Evolutionary conservation across 2,329 filamentous ascomycete species (phyloP), one percentile per base, ranked within the genome.

Genomic region (Pestalotiopsis sp.): DNA sequence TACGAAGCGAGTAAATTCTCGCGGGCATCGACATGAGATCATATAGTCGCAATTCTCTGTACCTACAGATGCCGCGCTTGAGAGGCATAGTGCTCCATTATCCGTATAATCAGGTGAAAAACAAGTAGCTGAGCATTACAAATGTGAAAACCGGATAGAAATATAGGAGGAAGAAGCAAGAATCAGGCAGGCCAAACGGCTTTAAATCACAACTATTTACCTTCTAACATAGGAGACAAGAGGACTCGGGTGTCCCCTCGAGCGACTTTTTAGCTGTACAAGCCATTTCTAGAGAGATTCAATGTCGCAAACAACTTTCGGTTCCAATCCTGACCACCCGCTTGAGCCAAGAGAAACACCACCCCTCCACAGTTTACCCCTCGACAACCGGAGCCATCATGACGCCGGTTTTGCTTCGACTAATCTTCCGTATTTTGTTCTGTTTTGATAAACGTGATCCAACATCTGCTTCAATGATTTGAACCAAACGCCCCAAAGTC

Each of bases 401-500:
- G 36, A 63, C 60, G n/a, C 60, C 60, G 38, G 17, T 65, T 45
- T 56, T 65, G 20, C 38, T 52, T 52, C 45, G 13, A 25, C 60
- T 36, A 14, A 17, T 17, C 40, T 25, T 25, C 38, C 45, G 14
- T 38, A n/a, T 65, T 36, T 20, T 38, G 4, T 56, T 25, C 25
- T 25, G 14, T n/a, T 49, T 4, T 52, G 45, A 52, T 52, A 52
- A 52, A n/a, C 45, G 45, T 52, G 20, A 20, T 66, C 14, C 64
- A 49, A 40, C 49, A 36, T 40, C n/a, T 25, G 17, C 45, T 36
- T 52, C 45, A 52, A n/a, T 6, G 45, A 52, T 11, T 52, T 23
- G 45, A 66, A 27, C 66, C 66, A 56, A 63, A 63, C 66, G 66
- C 66, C 66, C 4, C 57, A 62, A 13, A 52, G 40, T 25, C 17